Base-by-base conservation (phyloP, 1,139 yeast genomes). In the Sugiyamaella grinbergsii region DNA sequence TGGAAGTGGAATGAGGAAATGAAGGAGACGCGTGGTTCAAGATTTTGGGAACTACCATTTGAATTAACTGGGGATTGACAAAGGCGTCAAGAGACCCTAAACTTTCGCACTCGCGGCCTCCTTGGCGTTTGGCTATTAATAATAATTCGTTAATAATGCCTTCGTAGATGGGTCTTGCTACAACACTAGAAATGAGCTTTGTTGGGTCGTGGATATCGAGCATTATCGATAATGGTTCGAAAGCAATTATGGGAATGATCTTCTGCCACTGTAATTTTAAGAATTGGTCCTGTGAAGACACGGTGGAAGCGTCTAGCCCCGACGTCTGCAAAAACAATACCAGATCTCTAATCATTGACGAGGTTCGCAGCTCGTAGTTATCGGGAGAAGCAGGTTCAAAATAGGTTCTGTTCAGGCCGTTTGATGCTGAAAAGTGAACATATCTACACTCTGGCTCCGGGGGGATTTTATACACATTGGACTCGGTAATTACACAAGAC, bases 241-340 rank as follows among this genome's bases (percentile, higher is more conserved):
- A 82, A 13, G 90, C 83, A 41, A 89, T 79, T 54, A 83, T 76
- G 3, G 95, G 89, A 53, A 89, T 75, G 0, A 94, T 91, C 52
- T 86, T 75, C 63, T 83, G 83, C 96, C 96, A 89, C 68, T 89
- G 95, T 59, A 80, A 82, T 8, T 83, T 80, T 68, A 81, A 72
- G 62, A 84, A 85, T 58, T 84, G 56, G n/a, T 55, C 48, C 36
- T 43, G 56, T 19, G 57, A 37, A 18, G 58, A 50, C 4, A 61
- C 44, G 55, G 56, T 37, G 41, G 51, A 16, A 13, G 57, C 58
- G 47, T 56, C 60, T 13, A 59, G 40, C 6, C 62, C 62, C 5
- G 59, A 56, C 1, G 60, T 42, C 31, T 59, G 61, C 20, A 58
- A 47, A 22, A 41, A 47, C 15, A 53, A 40, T 4, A 49, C 51